phyloP scores from a whole-genome alignment of 2,329 filamentous ascomycete genomes.

The Cyclaneusma minus region DNA sequence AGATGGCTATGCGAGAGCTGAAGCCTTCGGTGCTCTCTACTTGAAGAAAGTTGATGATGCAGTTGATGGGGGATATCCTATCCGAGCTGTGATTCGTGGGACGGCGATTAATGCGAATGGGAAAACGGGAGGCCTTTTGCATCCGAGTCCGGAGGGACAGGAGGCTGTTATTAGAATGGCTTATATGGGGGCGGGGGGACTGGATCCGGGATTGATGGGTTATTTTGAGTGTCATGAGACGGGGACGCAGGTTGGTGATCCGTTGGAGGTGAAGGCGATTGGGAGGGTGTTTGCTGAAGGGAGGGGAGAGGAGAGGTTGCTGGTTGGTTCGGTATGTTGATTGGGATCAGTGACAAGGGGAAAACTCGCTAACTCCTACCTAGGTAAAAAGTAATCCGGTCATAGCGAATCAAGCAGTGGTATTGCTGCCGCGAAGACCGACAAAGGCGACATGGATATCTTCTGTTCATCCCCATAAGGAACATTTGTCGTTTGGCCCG shows the following conservation, averaged over 20 bases:
- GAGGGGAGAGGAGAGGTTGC: constrained; percentile 2
- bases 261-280: constrained; percentile 24
- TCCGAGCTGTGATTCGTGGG: constrained; percentile 17
- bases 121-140: constrained; percentile 19
- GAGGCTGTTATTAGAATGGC: constrained; percentile 19
- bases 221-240: not conserved
- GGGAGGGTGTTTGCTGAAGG: constrained; percentile 14
- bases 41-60: constrained; percentile 17
- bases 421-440: no score
- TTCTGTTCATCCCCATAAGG: no score
- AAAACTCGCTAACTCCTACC: no score
- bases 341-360: no score
- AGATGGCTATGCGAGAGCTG: constrained; percentile 13
- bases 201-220: constrained; percentile 5
- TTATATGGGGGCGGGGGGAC: constrained; percentile 15
- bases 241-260: constrained; percentile 25
- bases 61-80: constrained; percentile 15
- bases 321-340: no score
- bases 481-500: constrained; percentile 18
- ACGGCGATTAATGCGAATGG: constrained; percentile 9
- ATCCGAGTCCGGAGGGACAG: constrained; percentile 20
- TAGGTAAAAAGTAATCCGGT: no score
- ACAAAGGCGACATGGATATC: no score
- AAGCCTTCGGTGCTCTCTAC: constrained; percentile 16
- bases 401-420: no score